Evolutionary conservation across 2,329 filamentous ascomycete species (phyloP).

Genomic region (Nemania sp.): DNA sequence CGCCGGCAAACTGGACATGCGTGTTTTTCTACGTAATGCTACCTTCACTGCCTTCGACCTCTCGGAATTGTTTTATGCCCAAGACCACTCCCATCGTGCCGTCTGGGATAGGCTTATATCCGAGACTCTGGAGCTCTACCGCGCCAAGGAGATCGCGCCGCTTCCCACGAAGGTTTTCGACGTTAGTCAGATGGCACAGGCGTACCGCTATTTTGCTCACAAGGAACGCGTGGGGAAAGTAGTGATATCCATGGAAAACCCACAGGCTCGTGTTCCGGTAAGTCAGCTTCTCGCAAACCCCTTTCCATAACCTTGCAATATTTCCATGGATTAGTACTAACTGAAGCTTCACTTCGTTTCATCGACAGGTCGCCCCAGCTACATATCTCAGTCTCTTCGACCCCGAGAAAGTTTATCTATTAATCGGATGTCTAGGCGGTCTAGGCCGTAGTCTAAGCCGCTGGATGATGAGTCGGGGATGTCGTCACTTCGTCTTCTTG

Average conservation of each 20-base stretch:
- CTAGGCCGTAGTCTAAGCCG: slow-evolving; percentile 30
- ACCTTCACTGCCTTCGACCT: slow-evolving; percentile 48
- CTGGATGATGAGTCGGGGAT: slow-evolving; percentile 37
- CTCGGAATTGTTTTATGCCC: slow-evolving; percentile 4
- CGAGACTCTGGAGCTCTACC: slow-evolving; percentile 2
- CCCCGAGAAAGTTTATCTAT: slow-evolving; percentile 12
- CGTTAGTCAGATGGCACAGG: neutral
- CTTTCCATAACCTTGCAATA: too few species aligned
- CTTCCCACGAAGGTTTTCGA: slow-evolving; percentile 6
- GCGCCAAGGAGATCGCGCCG: neutral
- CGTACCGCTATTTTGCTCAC: slow-evolving; percentile 9
- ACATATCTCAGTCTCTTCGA: neutral
- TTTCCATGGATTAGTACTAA: too few species aligned
- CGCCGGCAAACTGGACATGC: slow-evolving; percentile 44
- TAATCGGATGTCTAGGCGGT: slow-evolving; percentile 34
- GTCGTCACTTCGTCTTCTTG: slow-evolving; percentile 39
- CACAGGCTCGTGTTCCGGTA: neutral
- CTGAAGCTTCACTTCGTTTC: too few species aligned
- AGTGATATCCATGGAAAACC: slow-evolving; percentile 9
- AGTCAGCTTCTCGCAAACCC: too few species aligned
- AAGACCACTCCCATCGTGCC: neutral
- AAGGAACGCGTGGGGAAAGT: slow-evolving; percentile 17
- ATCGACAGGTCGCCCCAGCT: neutral
- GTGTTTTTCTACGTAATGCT: slow-evolving; percentile 45
- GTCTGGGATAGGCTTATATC: neutral